Conservation (phyloP, 805 yeast genomes). For the Babjeviella inositovora region DNA sequence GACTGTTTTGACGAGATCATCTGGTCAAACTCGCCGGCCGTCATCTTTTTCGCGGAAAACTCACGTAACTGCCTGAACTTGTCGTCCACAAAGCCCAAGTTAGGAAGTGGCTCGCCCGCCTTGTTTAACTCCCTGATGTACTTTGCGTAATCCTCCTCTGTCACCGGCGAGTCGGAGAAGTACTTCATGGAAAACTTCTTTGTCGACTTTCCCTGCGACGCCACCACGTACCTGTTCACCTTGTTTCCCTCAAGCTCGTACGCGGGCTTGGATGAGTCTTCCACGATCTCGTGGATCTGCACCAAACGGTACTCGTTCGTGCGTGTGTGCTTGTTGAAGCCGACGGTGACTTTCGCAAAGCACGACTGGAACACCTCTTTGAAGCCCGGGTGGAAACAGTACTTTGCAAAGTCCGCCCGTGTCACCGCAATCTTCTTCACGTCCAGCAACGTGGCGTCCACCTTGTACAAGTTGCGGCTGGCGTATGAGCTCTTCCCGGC, state of each 20-base stretch:
- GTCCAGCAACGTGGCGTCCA: slow-evolving; percentile 39
- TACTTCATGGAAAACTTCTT: slow-evolving; percentile 66
- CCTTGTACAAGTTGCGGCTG: slow-evolving; percentile 5
- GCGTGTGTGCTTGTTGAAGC: slow-evolving; percentile 45
- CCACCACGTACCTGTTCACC: slow-evolving; percentile 41
- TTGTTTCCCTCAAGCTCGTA: slow-evolving; percentile 24
- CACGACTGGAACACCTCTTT: slow-evolving; percentile 54
- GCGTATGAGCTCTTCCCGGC: slow-evolving; percentile 17
- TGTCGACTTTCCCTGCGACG: slow-evolving; percentile 66
- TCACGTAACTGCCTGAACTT: slow-evolving; percentile 47
- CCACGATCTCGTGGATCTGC: slow-evolving; percentile 50
- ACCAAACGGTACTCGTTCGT: slow-evolving; percentile 70
- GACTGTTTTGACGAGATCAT: too few species aligned
- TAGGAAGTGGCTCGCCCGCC: slow-evolving; percentile 42
- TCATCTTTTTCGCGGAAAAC: slow-evolving; percentile 50
- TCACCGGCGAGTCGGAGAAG: slow-evolving; percentile 65
- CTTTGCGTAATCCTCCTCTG: slow-evolving; percentile 55
- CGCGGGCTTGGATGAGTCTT: slow-evolving; percentile 18
- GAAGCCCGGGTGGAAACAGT: slow-evolving; percentile 72
- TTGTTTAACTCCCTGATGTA: slow-evolving; percentile 47
- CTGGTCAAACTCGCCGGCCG: slow-evolving; percentile 59
- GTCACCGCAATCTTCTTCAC: slow-evolving; percentile 66
- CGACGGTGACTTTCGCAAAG: slow-evolving; percentile 73
- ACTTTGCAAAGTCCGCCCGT: slow-evolving; percentile 58
- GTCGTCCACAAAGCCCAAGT: slow-evolving; percentile 42